Evolutionary conservation across 257 asterid genomes (phyloP), one percentile per base, ranked within the genome.

Genomic region (Solanum peruvianum): DNA sequence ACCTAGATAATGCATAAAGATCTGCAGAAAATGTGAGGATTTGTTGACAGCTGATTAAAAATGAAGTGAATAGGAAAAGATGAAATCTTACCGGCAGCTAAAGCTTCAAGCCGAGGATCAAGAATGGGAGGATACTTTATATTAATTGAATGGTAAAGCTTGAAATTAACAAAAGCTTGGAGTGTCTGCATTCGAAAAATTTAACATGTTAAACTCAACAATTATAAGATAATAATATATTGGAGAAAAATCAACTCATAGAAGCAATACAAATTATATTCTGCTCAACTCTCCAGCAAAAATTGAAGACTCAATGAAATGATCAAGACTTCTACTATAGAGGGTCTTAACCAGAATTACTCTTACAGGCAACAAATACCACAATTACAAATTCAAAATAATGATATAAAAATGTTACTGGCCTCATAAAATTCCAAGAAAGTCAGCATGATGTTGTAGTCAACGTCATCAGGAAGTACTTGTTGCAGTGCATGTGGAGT

Each of bases 401-500:
- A 49, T 47, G 69, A 11, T 10, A 81, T 49, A 49, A 11, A 29
- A 37, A 87, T 58, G 15, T 9, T n/a, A 89, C 91, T 45, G 31
- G 92, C 99, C 98, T 94, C 99, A 52, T 97, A 95, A 90, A 97
- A 95, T 88, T 97, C 97, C 93, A 95, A 91, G 89, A 97, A 97
- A 15, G 99, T 96, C 90, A 95, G 91, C 96, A 97, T 89, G 88
- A 97, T 92, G 66, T 95, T 93, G 87, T 91, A 97, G 91, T 97
- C 99, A 80, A 97, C 99, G 69, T 94, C 98, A 64, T 56, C 77
- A 58, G 99, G 98, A 85, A 97, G 90, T 75, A 96, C 99, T 95
- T 97, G 99, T 87, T 97, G 99, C 92, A 96, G 88, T 23, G 99
- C 96, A 88, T 97, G 99, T 13, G 99, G 99, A 90, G 99, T 94